These are phyloP conservation scores for Lotmaria passim DNA, from an alignment of 208 protist genomes.

Conservation along the genomic window DNA sequence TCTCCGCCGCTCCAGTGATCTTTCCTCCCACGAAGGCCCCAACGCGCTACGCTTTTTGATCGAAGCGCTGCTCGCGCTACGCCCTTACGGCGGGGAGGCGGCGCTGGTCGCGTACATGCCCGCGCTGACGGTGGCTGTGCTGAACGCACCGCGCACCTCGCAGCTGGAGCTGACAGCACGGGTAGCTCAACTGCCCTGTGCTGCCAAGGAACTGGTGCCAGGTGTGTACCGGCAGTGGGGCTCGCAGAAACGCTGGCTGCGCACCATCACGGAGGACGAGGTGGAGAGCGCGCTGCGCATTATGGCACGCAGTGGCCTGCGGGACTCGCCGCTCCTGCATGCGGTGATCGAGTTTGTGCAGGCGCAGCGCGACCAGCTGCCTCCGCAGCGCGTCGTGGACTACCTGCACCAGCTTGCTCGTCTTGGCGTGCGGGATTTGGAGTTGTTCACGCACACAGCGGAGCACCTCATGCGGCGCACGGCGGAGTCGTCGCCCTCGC, in stretches of 20 bases:
- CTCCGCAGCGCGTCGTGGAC: slow-evolving; percentile 51
- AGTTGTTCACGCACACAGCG: slow-evolving; percentile 70
- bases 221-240: slow-evolving; percentile 59
- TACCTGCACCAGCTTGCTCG: slow-evolving; percentile 60
- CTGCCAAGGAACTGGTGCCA: slow-evolving; percentile 50
- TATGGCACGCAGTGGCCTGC: slow-evolving; percentile 49
- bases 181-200: slow-evolving; percentile 55
- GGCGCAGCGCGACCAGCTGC: slow-evolving; percentile 45
- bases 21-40: slow-evolving; percentile 48
- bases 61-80: slow-evolving; percentile 59
- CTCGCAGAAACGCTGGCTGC: slow-evolving; percentile 52
- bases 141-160: slow-evolving; percentile 54
- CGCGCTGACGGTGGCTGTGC: slow-evolving; percentile 56
- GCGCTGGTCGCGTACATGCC: slow-evolving; percentile 73
- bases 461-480: slow-evolving; percentile 62
- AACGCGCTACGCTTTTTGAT: slow-evolving; percentile 45
- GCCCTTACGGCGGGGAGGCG: slow-evolving; percentile 55
- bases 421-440: slow-evolving; percentile 75
- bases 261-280: slow-evolving; percentile 52
- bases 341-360: slow-evolving; percentile 69
- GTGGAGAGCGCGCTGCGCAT: slow-evolving; percentile 52
- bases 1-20: slow-evolving; percentile 54
- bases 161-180: slow-evolving; percentile 65
- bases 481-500: slow-evolving; percentile 3
- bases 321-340: slow-evolving; percentile 50